Percentiles rank a stretch among this genome's conserved stretches.
These are phyloP conservation scores for Corynascus novoguineensis DNA, from an alignment of 495 filamentous ascomycete species.

Conservation along the genomic window DNA sequence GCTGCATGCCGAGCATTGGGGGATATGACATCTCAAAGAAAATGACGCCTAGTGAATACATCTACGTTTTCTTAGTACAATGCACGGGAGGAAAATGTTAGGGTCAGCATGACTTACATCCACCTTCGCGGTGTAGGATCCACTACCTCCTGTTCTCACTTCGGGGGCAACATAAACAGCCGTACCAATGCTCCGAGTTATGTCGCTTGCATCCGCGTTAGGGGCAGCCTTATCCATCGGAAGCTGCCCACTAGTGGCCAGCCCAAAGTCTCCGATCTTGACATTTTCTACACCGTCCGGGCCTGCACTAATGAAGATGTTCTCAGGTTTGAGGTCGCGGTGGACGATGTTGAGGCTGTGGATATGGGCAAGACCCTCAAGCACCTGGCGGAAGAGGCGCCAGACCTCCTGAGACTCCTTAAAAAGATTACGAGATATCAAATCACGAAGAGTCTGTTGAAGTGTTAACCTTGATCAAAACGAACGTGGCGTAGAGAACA, in stretches of 20 bases:
- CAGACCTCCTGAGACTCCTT: constrained; percentile 72
- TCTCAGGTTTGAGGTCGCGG: constrained; percentile 96
- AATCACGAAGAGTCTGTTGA: constrained; percentile 74
- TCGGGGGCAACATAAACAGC: constrained; percentile 93
- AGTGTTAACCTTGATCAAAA: neutral
- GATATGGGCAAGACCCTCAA: constrained; percentile 87
- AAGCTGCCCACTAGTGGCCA: constrained; percentile 84
- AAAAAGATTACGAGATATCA: constrained; percentile 72
- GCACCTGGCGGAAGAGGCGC: constrained; percentile 84
- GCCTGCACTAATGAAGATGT: constrained; percentile 71
- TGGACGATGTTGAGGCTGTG: constrained; percentile 91
- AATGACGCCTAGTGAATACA: constrained; percentile 96
- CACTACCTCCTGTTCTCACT: constrained; percentile 63
- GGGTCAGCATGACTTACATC: constrained; percentile 55
- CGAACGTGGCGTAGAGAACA: constrained; percentile 1
- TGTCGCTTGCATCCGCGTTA: constrained; percentile 45
- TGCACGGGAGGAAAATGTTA: neutral
- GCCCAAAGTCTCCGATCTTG: constrained; percentile 92
- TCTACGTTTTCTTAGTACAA: constrained; percentile 43
- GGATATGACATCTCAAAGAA: constrained; percentile 96
- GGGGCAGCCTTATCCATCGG: constrained; percentile 57
- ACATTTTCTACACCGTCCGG: constrained; percentile 76
- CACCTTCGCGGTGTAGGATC: constrained; percentile 85
- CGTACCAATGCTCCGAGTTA: constrained; percentile 89
- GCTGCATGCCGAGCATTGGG: constrained; percentile 80